These are phyloP conservation scores for Omphalotus olearius DNA, from an alignment of 1,284 basidiomycete species.

Conservation along the genomic window DNA sequence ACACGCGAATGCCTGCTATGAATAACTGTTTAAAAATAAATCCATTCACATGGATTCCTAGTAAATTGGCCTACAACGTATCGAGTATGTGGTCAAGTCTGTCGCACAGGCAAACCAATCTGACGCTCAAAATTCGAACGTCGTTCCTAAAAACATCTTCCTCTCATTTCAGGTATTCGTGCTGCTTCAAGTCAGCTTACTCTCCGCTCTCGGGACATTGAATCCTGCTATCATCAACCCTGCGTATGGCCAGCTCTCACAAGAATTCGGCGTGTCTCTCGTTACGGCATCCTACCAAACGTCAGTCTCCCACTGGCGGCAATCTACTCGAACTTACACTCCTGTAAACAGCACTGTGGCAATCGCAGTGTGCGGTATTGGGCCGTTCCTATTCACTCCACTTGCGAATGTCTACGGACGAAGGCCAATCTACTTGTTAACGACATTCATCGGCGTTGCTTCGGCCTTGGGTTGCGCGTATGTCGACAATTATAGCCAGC, in stretches of 20 bases:
- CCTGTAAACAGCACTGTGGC: not conserved
- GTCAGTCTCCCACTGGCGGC: not conserved
- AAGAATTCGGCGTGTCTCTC: conserved; percentile 4
- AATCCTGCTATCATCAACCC: conserved; percentile 29
- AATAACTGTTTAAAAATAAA: too few relatives aligned
- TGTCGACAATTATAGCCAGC: conserved; percentile 6
- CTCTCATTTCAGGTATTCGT: not conserved
- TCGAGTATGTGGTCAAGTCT: not conserved
- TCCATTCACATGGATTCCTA: not conserved
- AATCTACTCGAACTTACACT: not conserved
- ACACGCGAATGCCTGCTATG: too few relatives aligned
- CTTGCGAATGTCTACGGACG: conserved; percentile 10
- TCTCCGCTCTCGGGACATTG: conserved; percentile 23
- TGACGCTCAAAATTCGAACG: too few relatives aligned
- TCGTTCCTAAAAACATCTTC: not conserved
- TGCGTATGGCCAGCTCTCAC: conserved; percentile 24
- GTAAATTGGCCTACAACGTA: conserved; percentile 1
- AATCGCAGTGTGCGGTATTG: conserved; percentile 1
- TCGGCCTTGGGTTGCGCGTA: conserved; percentile 9
- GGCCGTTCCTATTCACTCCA: conserved; percentile 9
- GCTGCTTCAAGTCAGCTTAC: conserved; percentile 14
- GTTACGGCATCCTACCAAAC: conserved; percentile 11
- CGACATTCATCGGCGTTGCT: conserved; percentile 4
- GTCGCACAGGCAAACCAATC: not conserved
- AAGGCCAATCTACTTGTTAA: conserved; percentile 6